phyloP scores from a whole-genome alignment of 352 stramenopile genomes.

The Phytopythium vexans region DNA sequence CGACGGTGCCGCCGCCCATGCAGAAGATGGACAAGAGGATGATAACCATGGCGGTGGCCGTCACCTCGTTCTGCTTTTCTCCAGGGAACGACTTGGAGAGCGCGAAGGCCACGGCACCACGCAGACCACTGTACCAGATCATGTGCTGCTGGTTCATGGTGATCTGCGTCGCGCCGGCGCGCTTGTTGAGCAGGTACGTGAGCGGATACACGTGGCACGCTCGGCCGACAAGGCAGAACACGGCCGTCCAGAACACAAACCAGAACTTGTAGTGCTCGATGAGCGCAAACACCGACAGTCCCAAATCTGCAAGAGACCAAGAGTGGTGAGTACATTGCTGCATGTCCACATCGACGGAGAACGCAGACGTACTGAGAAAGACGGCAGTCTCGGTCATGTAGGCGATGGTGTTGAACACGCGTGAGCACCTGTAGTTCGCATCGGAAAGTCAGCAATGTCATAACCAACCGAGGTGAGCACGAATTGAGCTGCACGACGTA shows the following conservation, averaged over 20 bases:
- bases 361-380: constrained; percentile 80
- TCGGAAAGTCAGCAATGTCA: background rate
- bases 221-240: constrained; percentile 83
- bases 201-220: constrained; percentile 89
- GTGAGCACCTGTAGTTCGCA: constrained; percentile 51
- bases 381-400: constrained; percentile 91
- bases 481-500: constrained; percentile 21
- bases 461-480: background rate
- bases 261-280: constrained; percentile 70
- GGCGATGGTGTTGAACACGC: constrained; percentile 89
- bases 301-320: constrained; percentile 62
- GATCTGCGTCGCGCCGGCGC: constrained; percentile 56
- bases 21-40: constrained; percentile 91
- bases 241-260: constrained; percentile 86
- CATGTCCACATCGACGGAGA: too few species aligned
- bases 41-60: constrained; percentile 90
- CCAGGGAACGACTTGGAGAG: constrained; percentile 89
- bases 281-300: constrained; percentile 87
- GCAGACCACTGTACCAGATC: constrained; percentile 94
- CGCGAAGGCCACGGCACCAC: constrained; percentile 91
- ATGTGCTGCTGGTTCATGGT: constrained; percentile 91
- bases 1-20: constrained; percentile 88
- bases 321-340: background rate
- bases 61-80: constrained; percentile 83
- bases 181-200: constrained; percentile 61